Evolutionary conservation across 2,329 filamentous ascomycete genomes (phyloP).

Genomic region (Dendrostoma leiphaemia): DNA sequence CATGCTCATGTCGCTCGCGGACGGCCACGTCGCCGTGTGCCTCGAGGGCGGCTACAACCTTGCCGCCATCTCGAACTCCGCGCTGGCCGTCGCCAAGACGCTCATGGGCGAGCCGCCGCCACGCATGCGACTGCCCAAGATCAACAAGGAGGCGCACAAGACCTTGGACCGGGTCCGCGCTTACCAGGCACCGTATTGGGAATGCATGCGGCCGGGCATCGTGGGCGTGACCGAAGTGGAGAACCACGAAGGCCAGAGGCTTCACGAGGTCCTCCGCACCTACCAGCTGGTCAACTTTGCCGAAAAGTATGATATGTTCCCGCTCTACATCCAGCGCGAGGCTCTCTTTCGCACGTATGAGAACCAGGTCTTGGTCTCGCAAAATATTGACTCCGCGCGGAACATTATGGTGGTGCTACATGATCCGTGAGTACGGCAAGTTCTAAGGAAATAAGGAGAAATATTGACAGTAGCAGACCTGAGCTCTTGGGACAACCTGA

Average conservation of each 20-base stretch:
- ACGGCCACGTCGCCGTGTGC: conserved; percentile 85
- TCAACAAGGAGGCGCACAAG: conserved; percentile 56
- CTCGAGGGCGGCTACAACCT: conserved; percentile 97
- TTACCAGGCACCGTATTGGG: conserved; percentile 73
- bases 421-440: conserved; percentile 65
- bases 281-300: conserved; percentile 73
- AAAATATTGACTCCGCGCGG: conserved; percentile 61
- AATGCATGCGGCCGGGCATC: conserved; percentile 74
- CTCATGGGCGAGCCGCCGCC: conserved; percentile 92
- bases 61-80: conserved; percentile 86
- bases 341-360: conserved; percentile 74
- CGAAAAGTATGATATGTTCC: conserved; percentile 73
- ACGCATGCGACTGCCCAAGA: conserved; percentile 52
- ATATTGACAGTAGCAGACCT: conserved; percentile 47
- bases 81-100: conserved; percentile 84
- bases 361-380: conserved; percentile 81
- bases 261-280: conserved; percentile 77
- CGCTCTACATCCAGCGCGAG: conserved; percentile 75
- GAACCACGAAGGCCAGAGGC: conserved; percentile 54
- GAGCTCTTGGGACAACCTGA: conserved; percentile 68
- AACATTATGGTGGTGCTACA: conserved; percentile 85
- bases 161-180: conserved; percentile 59
- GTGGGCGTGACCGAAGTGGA: conserved; percentile 53
- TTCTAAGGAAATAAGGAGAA: conserved; percentile 3
- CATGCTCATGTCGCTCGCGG: conserved; percentile 94